Evolutionary conservation across 495 filamentous ascomycete genomes (phyloP).

Genomic region (Staphylotrichum tortipilum): DNA sequence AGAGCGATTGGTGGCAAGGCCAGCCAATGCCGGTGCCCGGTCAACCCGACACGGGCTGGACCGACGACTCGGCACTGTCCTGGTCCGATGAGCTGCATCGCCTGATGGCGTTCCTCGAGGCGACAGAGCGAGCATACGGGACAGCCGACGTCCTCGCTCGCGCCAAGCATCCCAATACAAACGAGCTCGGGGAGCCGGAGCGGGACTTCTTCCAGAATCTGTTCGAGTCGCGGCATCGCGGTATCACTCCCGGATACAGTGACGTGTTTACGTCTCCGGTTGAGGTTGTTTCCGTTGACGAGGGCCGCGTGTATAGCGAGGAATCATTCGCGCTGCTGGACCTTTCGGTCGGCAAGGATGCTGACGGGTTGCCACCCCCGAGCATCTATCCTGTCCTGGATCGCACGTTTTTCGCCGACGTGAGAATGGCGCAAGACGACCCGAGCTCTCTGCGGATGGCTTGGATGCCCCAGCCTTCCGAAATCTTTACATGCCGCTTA

Average conservation of each 20-base stretch:
- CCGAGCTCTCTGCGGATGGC: constrained; percentile 39
- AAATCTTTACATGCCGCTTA: constrained; percentile 60
- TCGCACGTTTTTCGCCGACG: constrained; percentile 50
- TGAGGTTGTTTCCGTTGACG: constrained; percentile 7
- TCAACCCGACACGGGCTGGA: constrained; percentile 42
- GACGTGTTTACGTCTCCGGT: constrained; percentile 6
- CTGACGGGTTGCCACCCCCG: constrained; percentile 21
- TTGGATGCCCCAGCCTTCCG: constrained; percentile 46
- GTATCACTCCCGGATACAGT: not conserved
- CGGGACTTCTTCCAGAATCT: constrained; percentile 21
- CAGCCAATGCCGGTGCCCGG: constrained; percentile 50
- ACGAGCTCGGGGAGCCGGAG: constrained; percentile 13
- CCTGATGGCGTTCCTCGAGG: constrained; percentile 78
- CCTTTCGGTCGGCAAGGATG: constrained; percentile 18
- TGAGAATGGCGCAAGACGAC: constrained; percentile 17
- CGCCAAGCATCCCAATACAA: not conserved
- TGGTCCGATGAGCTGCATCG: constrained; percentile 58
- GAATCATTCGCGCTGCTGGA: constrained; percentile 35
- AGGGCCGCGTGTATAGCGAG: not conserved
- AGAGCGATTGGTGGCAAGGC: constrained; percentile 82
- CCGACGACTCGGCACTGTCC: constrained; percentile 19
- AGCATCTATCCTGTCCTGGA: constrained; percentile 72
- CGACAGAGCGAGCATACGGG: constrained; percentile 72
- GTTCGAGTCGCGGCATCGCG: not conserved
- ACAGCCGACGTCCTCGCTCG: constrained; percentile 47